A percentile compares a stretch with the other conserved stretches of the same genome.
Evolutionary conservation across 371 early-diverging fungal species (phyloP).

Genomic region (Mucor ambiguus): DNA sequence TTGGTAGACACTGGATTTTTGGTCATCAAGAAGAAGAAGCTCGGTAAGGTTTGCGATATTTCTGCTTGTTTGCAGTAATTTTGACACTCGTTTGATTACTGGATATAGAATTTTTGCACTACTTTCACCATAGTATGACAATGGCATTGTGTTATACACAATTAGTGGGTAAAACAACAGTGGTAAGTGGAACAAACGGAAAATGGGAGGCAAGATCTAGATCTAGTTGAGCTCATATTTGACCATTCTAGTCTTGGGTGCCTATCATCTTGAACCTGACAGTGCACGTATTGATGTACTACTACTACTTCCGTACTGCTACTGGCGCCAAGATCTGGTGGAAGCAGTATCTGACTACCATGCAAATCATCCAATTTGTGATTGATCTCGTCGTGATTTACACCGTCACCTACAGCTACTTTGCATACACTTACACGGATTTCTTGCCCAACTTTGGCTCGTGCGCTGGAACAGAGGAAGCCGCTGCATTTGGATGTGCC

Average conservation of each 20-base stretch:
- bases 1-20: slow-evolving; percentile 72
- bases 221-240: neutral
- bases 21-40: slow-evolving; percentile 69
- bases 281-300: slow-evolving; percentile 92
- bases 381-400: slow-evolving; percentile 77
- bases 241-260: slow-evolving; percentile 60
- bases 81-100: neutral
- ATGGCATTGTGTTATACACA: slow-evolving; percentile 80
- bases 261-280: slow-evolving; percentile 77
- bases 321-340: slow-evolving; percentile 84
- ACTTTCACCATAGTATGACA: slow-evolving; percentile 86
- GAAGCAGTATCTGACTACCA: slow-evolving; percentile 85
- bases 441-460: slow-evolving; percentile 68
- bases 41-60: slow-evolving; percentile 28
- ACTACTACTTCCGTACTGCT: slow-evolving; percentile 86
- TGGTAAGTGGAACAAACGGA: slow-evolving; percentile 51
- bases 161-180: slow-evolving; percentile 74
- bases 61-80: neutral
- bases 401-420: slow-evolving; percentile 73
- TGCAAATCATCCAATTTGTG: slow-evolving; percentile 88
- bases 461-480: slow-evolving; percentile 75
- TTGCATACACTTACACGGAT: slow-evolving; percentile 61
- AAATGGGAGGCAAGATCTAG: neutral
- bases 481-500: slow-evolving; percentile 78
- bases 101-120: slow-evolving; percentile 69